A percentile compares a stretch with the other conserved stretches of the same genome.
Evolutionary conservation across 129 eudicot genomes (phyloP).

Genomic region (Smallanthus sonchifolius): DNA sequence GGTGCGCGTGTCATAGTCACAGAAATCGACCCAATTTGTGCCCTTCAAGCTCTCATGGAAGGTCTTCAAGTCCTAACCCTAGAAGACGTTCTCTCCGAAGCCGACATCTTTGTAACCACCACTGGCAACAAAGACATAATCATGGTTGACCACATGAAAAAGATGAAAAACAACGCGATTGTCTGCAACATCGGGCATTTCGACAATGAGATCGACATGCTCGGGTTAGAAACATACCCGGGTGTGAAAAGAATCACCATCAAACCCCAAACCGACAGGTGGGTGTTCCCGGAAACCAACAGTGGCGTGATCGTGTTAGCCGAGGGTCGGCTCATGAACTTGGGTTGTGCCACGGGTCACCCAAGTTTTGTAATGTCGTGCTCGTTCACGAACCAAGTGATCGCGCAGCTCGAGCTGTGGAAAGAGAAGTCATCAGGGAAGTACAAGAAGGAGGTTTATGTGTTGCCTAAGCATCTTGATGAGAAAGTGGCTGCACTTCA

Average conservation of each 20-base stretch:
- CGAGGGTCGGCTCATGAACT: slow-evolving; percentile 42
- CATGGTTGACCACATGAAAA: slow-evolving; percentile 46
- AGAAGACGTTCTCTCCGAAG: slow-evolving; percentile 41
- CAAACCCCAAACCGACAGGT: slow-evolving; percentile 44
- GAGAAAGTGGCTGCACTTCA: slow-evolving; percentile 54
- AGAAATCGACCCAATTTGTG: slow-evolving; percentile 55
- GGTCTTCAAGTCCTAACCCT: slow-evolving; percentile 45
- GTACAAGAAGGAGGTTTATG: slow-evolving; percentile 44
- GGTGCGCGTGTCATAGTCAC: slow-evolving; percentile 55
- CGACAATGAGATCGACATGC: slow-evolving; percentile 53
- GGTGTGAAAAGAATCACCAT: slow-evolving; percentile 43
- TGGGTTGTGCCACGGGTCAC: slow-evolving; percentile 53
- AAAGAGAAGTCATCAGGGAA: slow-evolving; percentile 37
- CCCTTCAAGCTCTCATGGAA: slow-evolving; percentile 46
- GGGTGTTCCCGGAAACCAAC: slow-evolving; percentile 43
- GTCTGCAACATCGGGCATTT: slow-evolving; percentile 55
- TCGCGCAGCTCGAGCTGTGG: slow-evolving; percentile 50
- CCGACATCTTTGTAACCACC: slow-evolving; percentile 47
- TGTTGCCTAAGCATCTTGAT: slow-evolving; percentile 47
- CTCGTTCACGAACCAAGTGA: slow-evolving; percentile 49
- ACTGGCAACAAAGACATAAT: slow-evolving; percentile 54
- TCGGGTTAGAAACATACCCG: slow-evolving; percentile 37
- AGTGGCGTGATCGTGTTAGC: slow-evolving; percentile 32
- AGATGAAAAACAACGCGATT: slow-evolving; percentile 44
- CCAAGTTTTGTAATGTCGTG: slow-evolving; percentile 60